Evolutionary conservation across 2,329 filamentous ascomycete genomes (phyloP), one percentile per base, ranked within the genome.

Genomic region (Nemania serpens): DNA sequence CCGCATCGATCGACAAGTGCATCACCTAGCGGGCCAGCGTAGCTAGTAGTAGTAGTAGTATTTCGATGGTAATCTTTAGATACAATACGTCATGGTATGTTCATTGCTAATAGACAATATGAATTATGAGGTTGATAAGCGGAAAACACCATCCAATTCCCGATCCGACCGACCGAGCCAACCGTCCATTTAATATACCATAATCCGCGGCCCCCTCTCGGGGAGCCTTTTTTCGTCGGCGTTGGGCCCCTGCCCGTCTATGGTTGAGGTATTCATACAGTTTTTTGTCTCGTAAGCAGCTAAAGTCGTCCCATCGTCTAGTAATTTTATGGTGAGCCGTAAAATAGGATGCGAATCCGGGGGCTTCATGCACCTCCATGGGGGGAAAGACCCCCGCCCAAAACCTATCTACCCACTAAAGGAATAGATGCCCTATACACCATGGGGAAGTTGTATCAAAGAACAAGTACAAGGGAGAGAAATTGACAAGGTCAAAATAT

Each of bases 301-400:
- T 36, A 22, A 43, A 54, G n/a, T 61, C 62, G 55, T 64, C 55
- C 61, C 58, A 37, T 64, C 62, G 59, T 64, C 62, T 62, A 61
- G 52, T 52, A 39, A 52, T 41, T 61, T 39, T 61, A 61, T 64
- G 47, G 50, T 36, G 52, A 49, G 46, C 45, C 50, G 18, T 58
- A 17, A 59, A 18, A 3, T 39, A 48, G 41, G 48, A 54, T 41
- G 39, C 46, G 60, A 42, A 41, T 41, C 36, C 45, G 29, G 13
- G 20, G 36, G 39, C 29, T 39, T 10, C 12, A 20, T 56, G 55
- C 41, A 46, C 37, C 53, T 39, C 25, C 15, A n/a, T 17, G 18
- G 37, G 25, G 29, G 17, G 13, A 18, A 46, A 55, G 55, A 51
- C 36, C 34, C 34, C 12, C 15, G 11, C 4, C 11, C 11, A 39